Conservation (phyloP, 2,329 filamentous ascomycete species). For the Aureobasidium mangrovei region DNA sequence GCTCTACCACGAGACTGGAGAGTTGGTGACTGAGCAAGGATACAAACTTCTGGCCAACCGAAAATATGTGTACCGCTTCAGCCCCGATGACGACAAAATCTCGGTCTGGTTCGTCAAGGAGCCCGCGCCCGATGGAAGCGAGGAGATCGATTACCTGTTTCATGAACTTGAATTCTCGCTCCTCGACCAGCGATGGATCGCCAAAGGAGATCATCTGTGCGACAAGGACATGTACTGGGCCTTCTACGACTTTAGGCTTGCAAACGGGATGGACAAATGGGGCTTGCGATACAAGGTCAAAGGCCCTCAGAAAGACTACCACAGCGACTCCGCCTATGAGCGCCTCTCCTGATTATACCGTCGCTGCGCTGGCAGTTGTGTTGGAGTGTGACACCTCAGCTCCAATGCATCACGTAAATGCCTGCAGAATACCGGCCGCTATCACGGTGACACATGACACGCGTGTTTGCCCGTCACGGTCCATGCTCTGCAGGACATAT, state of each 20-base stretch:
- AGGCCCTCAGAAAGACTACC: constrained; percentile 31
- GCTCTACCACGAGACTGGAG: constrained; percentile 28
- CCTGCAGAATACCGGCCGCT: background rate
- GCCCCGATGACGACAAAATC: constrained; percentile 52
- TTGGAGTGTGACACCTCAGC: background rate
- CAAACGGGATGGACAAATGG: constrained; percentile 25
- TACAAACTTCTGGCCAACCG: constrained; percentile 51
- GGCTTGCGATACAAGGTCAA: constrained; percentile 30
- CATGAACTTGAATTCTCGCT: constrained; percentile 58
- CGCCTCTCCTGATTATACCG: constrained; percentile 1
- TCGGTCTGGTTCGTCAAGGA: constrained; percentile 69
- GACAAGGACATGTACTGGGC: constrained; percentile 64
- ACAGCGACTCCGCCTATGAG: constrained; percentile 30
- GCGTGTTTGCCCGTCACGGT: background rate
- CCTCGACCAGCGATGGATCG: constrained; percentile 42
- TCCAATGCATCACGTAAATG: background rate
- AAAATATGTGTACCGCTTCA: constrained; percentile 66
- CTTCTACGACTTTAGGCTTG: constrained; percentile 53
- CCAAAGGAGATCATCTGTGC: constrained; percentile 61
- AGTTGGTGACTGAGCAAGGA: constrained; percentile 29
- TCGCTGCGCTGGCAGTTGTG: background rate
- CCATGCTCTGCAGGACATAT: background rate
- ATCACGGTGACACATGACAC: background rate
- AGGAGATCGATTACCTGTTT: constrained; percentile 61
- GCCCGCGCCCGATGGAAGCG: constrained; percentile 38